A percentile compares a stretch with the other conserved stretches of the same genome.
These are phyloP conservation scores for Emericellopsis cladophorae DNA, from an alignment of 2,329 filamentous ascomycete genomes.

Conservation along the genomic window DNA sequence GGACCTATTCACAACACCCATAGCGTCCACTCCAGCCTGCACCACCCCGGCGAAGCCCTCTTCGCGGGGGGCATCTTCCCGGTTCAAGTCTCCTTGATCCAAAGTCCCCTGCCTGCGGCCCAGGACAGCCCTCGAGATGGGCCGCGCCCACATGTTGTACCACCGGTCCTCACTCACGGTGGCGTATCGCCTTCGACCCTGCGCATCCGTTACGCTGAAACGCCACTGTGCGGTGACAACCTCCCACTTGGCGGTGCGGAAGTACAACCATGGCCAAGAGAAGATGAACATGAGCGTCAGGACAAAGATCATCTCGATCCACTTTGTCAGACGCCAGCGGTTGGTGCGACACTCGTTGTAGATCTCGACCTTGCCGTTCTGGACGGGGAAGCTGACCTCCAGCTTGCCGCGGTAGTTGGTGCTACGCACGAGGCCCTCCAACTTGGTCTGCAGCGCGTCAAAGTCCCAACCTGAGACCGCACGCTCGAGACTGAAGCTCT, in stretches of 20 bases:
- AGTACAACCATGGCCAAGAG: slow-evolving; percentile 57
- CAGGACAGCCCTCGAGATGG: slow-evolving; percentile 46
- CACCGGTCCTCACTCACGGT: slow-evolving; percentile 44
- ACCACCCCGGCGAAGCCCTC: slow-evolving; percentile 29
- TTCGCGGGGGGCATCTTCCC: slow-evolving; percentile 12
- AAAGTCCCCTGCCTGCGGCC: slow-evolving; percentile 42
- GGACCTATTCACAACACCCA: slow-evolving; percentile 38
- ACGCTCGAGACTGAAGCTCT: slow-evolving; percentile 39
- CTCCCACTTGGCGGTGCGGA: slow-evolving; percentile 55
- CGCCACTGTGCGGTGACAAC: slow-evolving; percentile 49
- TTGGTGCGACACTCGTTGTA: slow-evolving; percentile 53
- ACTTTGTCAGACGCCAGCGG: slow-evolving; percentile 48
- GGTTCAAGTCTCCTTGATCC: slow-evolving; percentile 43
- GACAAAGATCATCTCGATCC: slow-evolving; percentile 53
- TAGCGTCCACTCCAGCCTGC: slow-evolving; percentile 33
- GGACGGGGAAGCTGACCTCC: slow-evolving; percentile 44
- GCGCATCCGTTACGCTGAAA: slow-evolving; percentile 13
- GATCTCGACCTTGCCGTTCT: slow-evolving; percentile 43
- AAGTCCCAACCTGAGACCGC: slow-evolving; percentile 49
- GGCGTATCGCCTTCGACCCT: slow-evolving; percentile 33
- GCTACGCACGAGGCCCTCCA: slow-evolving; percentile 42
- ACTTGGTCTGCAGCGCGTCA: slow-evolving; percentile 31
- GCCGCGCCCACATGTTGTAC: slow-evolving; percentile 49
- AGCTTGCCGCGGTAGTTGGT: slow-evolving; percentile 58
- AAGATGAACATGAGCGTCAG: slow-evolving; percentile 57